Evolutionary conservation across 2,329 filamentous ascomycete genomes (phyloP).

Genomic region (Sphaceloma murrayae): DNA sequence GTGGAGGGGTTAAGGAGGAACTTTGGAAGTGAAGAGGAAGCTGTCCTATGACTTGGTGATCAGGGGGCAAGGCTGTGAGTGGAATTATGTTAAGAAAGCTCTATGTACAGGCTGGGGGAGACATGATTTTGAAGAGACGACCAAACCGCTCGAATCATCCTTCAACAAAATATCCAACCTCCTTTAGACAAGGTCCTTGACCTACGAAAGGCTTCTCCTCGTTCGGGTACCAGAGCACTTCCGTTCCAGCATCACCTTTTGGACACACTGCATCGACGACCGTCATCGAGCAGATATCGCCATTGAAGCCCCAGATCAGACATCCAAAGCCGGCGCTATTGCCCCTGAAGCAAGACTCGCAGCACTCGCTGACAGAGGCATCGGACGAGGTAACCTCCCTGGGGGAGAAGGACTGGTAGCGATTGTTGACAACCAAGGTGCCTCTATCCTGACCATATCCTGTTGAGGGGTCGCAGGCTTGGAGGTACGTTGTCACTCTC

Average conservation of each 20-base stretch:
- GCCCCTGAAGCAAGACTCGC: constrained; percentile 1
- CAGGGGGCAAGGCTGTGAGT: constrained; percentile 9
- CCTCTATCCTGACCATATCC: constrained; percentile 1
- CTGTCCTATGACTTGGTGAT: constrained; percentile 3
- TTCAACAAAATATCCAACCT: constrained; percentile 8
- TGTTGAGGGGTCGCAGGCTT: constrained; percentile 5
- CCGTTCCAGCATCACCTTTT: constrained; percentile 2
- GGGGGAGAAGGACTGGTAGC: constrained; percentile 5
- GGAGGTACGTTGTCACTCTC: constrained; percentile 4
- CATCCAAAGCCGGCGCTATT: neutral
- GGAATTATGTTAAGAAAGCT: neutral
- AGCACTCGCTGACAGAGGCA: neutral
- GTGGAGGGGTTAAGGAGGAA: constrained; percentile 46
- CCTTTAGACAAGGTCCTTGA: constrained; percentile 7
- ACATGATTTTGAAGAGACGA: neutral
- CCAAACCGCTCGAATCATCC: neutral
- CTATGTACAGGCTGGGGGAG: neutral
- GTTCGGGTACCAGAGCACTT: constrained; percentile 2
- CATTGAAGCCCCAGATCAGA: constrained; percentile 6
- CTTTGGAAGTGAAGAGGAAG: constrained; percentile 25
- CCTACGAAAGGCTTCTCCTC: constrained; percentile 5
- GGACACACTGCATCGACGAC: constrained; percentile 7
- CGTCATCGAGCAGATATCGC: constrained; percentile 1
- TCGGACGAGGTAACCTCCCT: constrained; percentile 1
- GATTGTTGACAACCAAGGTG: constrained; percentile 1